Conservation (phyloP, 495 filamentous ascomycete genomes). For the Penicillium odoratum region DNA sequence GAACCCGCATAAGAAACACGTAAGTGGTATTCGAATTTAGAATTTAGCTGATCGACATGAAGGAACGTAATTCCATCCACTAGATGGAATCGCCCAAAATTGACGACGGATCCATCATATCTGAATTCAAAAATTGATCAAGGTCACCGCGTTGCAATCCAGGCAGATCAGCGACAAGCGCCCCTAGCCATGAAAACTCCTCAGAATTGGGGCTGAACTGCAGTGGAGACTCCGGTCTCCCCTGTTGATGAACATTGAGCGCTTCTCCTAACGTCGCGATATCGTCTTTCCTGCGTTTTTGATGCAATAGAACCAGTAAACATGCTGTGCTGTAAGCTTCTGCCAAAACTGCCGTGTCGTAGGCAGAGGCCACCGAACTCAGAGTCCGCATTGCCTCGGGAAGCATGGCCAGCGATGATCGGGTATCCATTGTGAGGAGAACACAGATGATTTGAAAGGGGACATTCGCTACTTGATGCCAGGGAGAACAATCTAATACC, state of each 20-base stretch:
- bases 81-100: slow-evolving; percentile 2
- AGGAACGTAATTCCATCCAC: not conserved
- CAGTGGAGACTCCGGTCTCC: slow-evolving; percentile 10
- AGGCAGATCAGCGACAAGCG: slow-evolving; percentile 40
- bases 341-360: slow-evolving; percentile 43
- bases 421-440: slow-evolving; percentile 50
- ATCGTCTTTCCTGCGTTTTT: slow-evolving; percentile 36
- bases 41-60: not conserved
- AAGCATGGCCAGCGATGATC: slow-evolving; percentile 43
- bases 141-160: slow-evolving; percentile 37
- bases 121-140: slow-evolving; percentile 32
- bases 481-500: slow-evolving; percentile 37
- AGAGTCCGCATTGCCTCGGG: slow-evolving; percentile 48
- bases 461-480: slow-evolving; percentile 53
- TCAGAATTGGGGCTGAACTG: slow-evolving; percentile 22
- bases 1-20: not conserved
- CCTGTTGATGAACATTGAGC: slow-evolving; percentile 11
- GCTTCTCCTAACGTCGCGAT: slow-evolving; percentile 25
- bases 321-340: slow-evolving; percentile 50
- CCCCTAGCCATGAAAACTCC: slow-evolving; percentile 38
- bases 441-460: slow-evolving; percentile 54
- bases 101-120: slow-evolving; percentile 26
- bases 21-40: not conserved
- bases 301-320: slow-evolving; percentile 39
- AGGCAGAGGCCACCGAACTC: slow-evolving; percentile 38